These are phyloP conservation scores for Pyronema omphalodes DNA, from an alignment of 495 filamentous ascomycete species.

Conservation along the genomic window DNA sequence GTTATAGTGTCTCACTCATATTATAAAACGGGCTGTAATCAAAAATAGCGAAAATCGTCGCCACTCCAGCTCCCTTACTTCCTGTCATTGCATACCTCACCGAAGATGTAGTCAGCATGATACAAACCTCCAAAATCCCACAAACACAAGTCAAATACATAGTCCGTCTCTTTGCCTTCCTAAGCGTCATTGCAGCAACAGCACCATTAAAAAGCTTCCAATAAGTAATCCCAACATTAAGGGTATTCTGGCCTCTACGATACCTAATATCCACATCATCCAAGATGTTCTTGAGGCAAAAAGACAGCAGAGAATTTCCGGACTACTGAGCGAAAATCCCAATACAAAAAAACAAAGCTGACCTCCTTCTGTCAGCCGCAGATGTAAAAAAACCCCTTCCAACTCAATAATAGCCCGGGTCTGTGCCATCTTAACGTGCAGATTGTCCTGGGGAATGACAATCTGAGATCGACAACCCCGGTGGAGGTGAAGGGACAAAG, in stretches of 20 bases:
- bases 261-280: slow-evolving; percentile 32
- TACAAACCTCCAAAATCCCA: slow-evolving; percentile 36
- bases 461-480: too few species aligned
- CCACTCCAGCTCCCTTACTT: slow-evolving; percentile 28
- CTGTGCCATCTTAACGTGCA: too few species aligned
- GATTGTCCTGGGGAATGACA: too few species aligned
- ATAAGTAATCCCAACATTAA: slow-evolving; percentile 42
- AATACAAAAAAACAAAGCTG: slow-evolving; percentile 38
- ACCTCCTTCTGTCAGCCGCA: slow-evolving; percentile 36
- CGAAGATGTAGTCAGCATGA: slow-evolving; percentile 40
- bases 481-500: too few species aligned
- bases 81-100: slow-evolving; percentile 33
- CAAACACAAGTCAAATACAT: slow-evolving; percentile 41
- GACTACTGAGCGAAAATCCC: slow-evolving; percentile 48
- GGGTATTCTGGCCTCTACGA: slow-evolving; percentile 32
- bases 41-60: slow-evolving; percentile 46
- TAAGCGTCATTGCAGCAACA: slow-evolving; percentile 34
- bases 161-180: slow-evolving; percentile 34
- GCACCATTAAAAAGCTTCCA: slow-evolving; percentile 37
- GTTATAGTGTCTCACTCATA: slow-evolving; percentile 35
- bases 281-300: slow-evolving; percentile 18
- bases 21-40: slow-evolving; percentile 46
- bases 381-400: slow-evolving; percentile 36
- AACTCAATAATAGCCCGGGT: slow-evolving; percentile 40
- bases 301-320: slow-evolving; percentile 45